Evolutionary conservation across 345 rosid genomes (phyloP).

Genomic region (Lumnitzera racemosa): DNA sequence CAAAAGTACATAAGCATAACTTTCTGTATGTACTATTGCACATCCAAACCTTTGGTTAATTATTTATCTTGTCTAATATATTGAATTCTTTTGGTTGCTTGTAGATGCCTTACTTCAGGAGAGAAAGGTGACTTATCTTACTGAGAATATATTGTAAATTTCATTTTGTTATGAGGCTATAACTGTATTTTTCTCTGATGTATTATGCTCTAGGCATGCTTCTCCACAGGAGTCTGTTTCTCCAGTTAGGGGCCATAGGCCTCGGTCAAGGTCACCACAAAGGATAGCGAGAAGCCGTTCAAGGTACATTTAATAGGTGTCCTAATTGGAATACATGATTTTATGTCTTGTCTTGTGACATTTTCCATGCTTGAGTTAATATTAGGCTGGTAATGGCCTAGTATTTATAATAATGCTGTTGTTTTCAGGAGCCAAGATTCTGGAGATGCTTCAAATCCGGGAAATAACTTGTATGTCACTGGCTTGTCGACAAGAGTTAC

Average conservation of each 20-base stretch:
- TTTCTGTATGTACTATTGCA: too few species aligned
- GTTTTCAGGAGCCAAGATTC: slow-evolving; percentile 45
- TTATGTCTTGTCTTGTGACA: background rate
- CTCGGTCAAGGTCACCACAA: slow-evolving; percentile 35
- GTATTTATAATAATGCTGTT: background rate
- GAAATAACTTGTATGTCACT: slow-evolving; percentile 61
- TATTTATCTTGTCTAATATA: slow-evolving; percentile 1
- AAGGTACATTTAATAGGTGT: slow-evolving; percentile 19
- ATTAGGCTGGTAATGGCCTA: background rate
- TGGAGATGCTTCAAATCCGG: slow-evolving; percentile 36
- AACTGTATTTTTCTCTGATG: background rate
- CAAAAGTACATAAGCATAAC: too few species aligned
- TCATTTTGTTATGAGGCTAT: background rate
- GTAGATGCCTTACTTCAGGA: slow-evolving; percentile 48
- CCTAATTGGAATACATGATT: background rate
- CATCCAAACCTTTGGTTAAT: too few species aligned
- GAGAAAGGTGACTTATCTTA: slow-evolving; percentile 32
- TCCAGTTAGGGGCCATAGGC: slow-evolving; percentile 29
- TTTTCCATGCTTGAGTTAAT: background rate
- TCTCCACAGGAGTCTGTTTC: slow-evolving; percentile 29
- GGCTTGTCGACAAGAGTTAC: slow-evolving; percentile 56
- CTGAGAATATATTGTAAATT: background rate
- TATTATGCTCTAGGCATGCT: slow-evolving; percentile 26
- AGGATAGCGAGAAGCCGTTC: slow-evolving; percentile 49
- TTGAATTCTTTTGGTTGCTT: background rate